A percentile compares a stretch with the other conserved stretches of the same genome.
Conservation (phyloP, 208 protist genomes). For the Trypanosoma conorhini region DNA sequence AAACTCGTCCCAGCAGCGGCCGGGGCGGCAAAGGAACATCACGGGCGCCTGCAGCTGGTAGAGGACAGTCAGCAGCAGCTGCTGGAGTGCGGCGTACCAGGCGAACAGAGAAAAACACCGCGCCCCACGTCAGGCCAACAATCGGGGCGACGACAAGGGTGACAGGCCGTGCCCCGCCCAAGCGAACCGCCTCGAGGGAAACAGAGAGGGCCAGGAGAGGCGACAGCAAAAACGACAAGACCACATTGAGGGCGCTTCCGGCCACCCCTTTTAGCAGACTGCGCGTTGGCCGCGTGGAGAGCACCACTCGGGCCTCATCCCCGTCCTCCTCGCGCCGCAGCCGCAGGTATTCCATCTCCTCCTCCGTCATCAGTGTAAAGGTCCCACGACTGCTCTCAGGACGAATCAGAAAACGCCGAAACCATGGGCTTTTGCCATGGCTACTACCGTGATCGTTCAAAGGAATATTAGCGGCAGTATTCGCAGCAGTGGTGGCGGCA, state of each 20-base stretch:
- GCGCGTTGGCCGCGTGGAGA: constrained; percentile 59
- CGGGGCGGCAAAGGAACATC: constrained; percentile 22
- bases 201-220: constrained; percentile 69
- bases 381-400: constrained; percentile 21
- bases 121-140: constrained; percentile 56
- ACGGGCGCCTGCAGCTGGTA: constrained; percentile 43
- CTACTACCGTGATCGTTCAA: not conserved
- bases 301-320: constrained; percentile 70
- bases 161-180: constrained; percentile 21
- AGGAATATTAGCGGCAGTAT: not conserved
- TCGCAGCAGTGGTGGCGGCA: not conserved
- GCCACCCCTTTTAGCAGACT: constrained; percentile 47
- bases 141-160: constrained; percentile 40
- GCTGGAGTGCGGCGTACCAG: constrained; percentile 73
- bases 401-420: constrained; percentile 10
- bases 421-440: not conserved
- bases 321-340: constrained; percentile 46
- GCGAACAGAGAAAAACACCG: constrained; percentile 54
- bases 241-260: constrained; percentile 52
- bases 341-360: constrained; percentile 68
- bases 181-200: constrained; percentile 53
- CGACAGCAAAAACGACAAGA: constrained; percentile 48
- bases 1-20: constrained; percentile 23
- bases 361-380: constrained; percentile 70
- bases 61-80: constrained; percentile 53